Conservation (phyloP, 331 rosid species). For the Malus hybrid region DNA sequence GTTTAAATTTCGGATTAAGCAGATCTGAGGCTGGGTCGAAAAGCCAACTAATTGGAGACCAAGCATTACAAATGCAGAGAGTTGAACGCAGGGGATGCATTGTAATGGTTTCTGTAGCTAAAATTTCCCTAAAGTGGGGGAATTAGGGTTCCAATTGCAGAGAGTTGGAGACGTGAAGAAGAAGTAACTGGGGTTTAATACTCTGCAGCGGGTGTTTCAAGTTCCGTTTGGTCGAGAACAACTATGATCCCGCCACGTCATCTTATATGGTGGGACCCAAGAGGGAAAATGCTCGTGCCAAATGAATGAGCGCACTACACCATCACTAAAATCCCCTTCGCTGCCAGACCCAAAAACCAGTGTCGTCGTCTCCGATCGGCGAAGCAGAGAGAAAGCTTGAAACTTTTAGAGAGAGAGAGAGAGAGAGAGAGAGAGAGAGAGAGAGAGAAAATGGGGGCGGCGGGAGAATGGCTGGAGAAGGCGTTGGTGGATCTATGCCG, state of each 20-base stretch:
- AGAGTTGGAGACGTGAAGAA: neutral
- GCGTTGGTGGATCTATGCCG: conserved; percentile 72
- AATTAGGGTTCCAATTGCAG: neutral
- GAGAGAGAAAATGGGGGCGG: conserved; percentile 37
- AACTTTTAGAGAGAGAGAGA: neutral
- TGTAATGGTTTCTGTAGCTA: neutral
- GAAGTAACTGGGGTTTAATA: neutral
- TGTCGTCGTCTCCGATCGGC: neutral
- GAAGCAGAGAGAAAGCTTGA: neutral
- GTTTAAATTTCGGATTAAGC: neutral
- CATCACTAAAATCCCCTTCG: neutral
- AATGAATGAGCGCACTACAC: neutral
- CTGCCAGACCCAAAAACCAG: neutral
- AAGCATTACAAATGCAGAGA: neutral
- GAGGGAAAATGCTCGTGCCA: no score
- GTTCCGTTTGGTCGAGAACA: neutral
- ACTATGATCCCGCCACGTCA: neutral
- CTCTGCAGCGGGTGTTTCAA: neutral
- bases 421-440: neutral
- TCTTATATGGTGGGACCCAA: neutral
- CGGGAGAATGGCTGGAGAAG: conserved; percentile 84
- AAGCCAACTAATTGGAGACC: neutral
- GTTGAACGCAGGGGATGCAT: neutral
- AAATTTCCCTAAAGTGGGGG: neutral
- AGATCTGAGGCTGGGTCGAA: neutral